A percentile compares a stretch with the other conserved stretches of the same genome.
Evolutionary conservation across 2,329 filamentous ascomycete genomes (phyloP).

Genomic region (Aureobasidium pullulans): DNA sequence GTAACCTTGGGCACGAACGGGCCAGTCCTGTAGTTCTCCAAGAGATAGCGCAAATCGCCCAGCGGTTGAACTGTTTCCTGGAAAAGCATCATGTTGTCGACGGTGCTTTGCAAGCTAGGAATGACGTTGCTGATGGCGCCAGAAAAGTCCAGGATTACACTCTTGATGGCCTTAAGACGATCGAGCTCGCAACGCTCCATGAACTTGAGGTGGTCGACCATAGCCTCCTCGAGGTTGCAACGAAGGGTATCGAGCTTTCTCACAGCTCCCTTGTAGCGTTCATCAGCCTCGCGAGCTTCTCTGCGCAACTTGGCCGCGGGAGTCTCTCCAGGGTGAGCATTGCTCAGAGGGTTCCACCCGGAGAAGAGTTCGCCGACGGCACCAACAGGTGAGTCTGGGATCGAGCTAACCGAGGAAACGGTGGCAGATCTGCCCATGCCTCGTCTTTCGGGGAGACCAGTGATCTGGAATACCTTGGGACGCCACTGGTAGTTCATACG

Average conservation of each 20-base stretch:
- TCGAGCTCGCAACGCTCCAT: slow-evolving; percentile 97
- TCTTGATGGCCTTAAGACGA: slow-evolving; percentile 94
- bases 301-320: slow-evolving; percentile 76
- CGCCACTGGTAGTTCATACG: slow-evolving; percentile 98
- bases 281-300: slow-evolving; percentile 84
- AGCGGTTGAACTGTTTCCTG: slow-evolving; percentile 96
- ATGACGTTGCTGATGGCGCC: slow-evolving; percentile 97
- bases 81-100: slow-evolving; percentile 98
- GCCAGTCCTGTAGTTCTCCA: slow-evolving; percentile 95
- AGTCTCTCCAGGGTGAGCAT: slow-evolving; percentile 86
- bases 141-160: slow-evolving; percentile 94
- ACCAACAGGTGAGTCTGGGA: slow-evolving; percentile 54
- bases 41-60: slow-evolving; percentile 82
- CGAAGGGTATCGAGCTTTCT: slow-evolving; percentile 82
- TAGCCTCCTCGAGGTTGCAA: slow-evolving; percentile 91
- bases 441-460: slow-evolving; percentile 86
- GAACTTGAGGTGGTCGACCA: slow-evolving; percentile 86
- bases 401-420: slow-evolving; percentile 43
- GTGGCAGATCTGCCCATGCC: slow-evolving; percentile 68
- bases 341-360: slow-evolving; percentile 90
- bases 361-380: slow-evolving; percentile 82
- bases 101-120: slow-evolving; percentile 85
- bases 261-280: slow-evolving; percentile 83
- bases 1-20: slow-evolving; percentile 85
- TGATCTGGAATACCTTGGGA: slow-evolving; percentile 78